Conservation (phyloP, 1,139 yeast species). For the Suhomyces guaymorum region DNA sequence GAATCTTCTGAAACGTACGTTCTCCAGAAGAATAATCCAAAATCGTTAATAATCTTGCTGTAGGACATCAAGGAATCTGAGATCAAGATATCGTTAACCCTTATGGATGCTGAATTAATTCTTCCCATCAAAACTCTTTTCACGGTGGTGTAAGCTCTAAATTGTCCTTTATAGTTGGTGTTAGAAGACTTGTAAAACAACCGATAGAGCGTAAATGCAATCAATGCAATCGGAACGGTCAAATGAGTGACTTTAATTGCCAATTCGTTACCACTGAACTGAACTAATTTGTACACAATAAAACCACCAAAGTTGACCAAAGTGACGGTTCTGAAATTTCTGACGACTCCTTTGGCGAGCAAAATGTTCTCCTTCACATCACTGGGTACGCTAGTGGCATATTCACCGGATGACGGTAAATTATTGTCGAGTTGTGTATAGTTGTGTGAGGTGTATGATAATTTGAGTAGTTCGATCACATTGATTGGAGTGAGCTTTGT, state of each 20-base stretch:
- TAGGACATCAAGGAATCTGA: constrained; percentile 84
- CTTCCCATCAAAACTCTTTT: constrained; percentile 57
- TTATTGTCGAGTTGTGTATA: constrained; percentile 29
- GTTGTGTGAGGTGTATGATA: constrained; percentile 43
- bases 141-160: constrained; percentile 48
- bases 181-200: constrained; percentile 14
- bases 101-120: constrained; percentile 52
- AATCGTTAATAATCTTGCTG: constrained; percentile 71
- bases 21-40: constrained; percentile 48
- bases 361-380: constrained; percentile 33
- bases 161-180: constrained; percentile 34
- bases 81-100: constrained; percentile 77
- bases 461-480: constrained; percentile 36
- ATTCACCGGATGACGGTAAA: constrained; percentile 33
- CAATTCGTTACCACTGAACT: constrained; percentile 5
- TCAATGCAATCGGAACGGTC: constrained; percentile 12
- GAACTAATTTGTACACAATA: constrained; percentile 23
- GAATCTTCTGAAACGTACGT: constrained; percentile 26
- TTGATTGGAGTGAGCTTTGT: constrained; percentile 30
- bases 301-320: constrained; percentile 26
- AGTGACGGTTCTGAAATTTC: constrained; percentile 24
- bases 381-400: constrained; percentile 33
- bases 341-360: constrained; percentile 38
- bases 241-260: constrained; percentile 1
- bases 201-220: constrained; percentile 13